Conservation (phyloP, 192 early-diverging fungal genomes). For the Cladochytrium replicatum region DNA sequence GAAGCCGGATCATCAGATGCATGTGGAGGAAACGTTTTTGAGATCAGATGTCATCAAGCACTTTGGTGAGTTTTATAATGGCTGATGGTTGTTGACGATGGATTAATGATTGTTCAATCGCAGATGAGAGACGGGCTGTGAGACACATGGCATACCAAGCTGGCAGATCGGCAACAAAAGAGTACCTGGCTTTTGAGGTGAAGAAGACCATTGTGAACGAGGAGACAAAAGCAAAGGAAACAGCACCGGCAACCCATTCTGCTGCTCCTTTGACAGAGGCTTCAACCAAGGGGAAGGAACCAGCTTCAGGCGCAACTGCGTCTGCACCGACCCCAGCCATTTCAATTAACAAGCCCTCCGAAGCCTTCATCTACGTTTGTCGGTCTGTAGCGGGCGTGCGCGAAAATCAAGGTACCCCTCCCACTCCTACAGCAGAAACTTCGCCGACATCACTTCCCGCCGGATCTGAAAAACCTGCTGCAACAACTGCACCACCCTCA, state of each 20-base stretch:
- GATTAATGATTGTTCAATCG: conserved; percentile 8
- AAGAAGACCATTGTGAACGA: conserved; percentile 16
- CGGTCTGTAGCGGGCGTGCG: conserved; percentile 14
- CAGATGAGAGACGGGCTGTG: conserved; percentile 20
- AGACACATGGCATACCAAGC: conserved; percentile 19
- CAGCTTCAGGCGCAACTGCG: too few relatives aligned
- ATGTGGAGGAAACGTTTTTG: conserved; percentile 27
- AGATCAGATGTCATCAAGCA: conserved; percentile 17
- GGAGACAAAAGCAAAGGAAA: too few relatives aligned
- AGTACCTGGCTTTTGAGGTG: conserved; percentile 28
- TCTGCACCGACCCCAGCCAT: background rate
- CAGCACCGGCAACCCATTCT: too few relatives aligned
- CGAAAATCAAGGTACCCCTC: too few relatives aligned
- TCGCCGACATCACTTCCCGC: too few relatives aligned
- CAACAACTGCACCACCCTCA: too few relatives aligned
- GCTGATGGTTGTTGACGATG: background rate
- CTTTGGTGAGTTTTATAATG: conserved; percentile 20
- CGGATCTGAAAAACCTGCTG: too few relatives aligned
- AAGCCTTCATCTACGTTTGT: conserved; percentile 16
- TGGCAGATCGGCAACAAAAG: conserved; percentile 11
- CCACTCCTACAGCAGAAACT: too few relatives aligned
- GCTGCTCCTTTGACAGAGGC: too few relatives aligned
- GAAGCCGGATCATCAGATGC: conserved; percentile 42
- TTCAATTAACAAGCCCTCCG: background rate
- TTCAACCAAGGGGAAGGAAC: too few relatives aligned